These are phyloP conservation scores for Serpula lacrymans DNA, from an alignment of 768 basidiomycete species.

Conservation along the genomic window DNA sequence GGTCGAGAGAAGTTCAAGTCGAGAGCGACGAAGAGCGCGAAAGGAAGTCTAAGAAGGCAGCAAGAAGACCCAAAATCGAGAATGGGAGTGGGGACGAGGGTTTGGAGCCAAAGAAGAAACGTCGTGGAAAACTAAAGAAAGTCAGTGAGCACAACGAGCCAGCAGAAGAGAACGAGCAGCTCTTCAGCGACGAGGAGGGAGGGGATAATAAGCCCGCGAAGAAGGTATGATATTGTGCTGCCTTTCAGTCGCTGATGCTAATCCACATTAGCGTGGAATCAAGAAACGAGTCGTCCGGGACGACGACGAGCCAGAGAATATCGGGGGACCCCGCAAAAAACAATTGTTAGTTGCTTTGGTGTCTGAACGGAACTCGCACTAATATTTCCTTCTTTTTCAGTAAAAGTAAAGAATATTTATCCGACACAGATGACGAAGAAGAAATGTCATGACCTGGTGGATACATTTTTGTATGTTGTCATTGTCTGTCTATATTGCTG, in stretches of 20 bases:
- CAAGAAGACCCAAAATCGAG: slow-evolving; percentile 51
- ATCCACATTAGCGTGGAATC: slow-evolving; percentile 32
- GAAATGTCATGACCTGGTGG: slow-evolving; percentile 49
- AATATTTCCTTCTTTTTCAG: slow-evolving; percentile 34
- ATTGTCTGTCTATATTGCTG: slow-evolving; percentile 12
- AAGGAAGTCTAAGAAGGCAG: slow-evolving; percentile 52
- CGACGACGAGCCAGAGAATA: slow-evolving; percentile 71
- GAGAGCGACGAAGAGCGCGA: slow-evolving; percentile 81
- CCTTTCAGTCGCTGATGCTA: background rate
- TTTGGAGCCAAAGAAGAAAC: slow-evolving; percentile 67
- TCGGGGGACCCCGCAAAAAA: slow-evolving; percentile 66
- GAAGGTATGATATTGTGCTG: slow-evolving; percentile 47
- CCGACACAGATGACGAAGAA: slow-evolving; percentile 82
- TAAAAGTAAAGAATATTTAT: slow-evolving; percentile 86
- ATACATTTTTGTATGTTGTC: slow-evolving; percentile 4
- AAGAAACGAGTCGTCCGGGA: slow-evolving; percentile 80
- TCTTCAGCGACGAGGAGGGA: slow-evolving; percentile 74
- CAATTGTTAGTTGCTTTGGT: slow-evolving; percentile 53
- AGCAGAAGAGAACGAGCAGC: slow-evolving; percentile 60
- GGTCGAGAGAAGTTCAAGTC: slow-evolving; percentile 65
- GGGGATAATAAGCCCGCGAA: slow-evolving; percentile 51
- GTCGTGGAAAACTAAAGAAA: slow-evolving; percentile 66
- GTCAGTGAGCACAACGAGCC: slow-evolving; percentile 42
- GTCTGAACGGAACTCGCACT: background rate
- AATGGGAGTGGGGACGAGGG: slow-evolving; percentile 52